Percentiles rank a stretch among this genome's conserved stretches.
phyloP scores from a whole-genome alignment of 371 early-diverging fungal genomes.

The Mortierella sp. region DNA sequence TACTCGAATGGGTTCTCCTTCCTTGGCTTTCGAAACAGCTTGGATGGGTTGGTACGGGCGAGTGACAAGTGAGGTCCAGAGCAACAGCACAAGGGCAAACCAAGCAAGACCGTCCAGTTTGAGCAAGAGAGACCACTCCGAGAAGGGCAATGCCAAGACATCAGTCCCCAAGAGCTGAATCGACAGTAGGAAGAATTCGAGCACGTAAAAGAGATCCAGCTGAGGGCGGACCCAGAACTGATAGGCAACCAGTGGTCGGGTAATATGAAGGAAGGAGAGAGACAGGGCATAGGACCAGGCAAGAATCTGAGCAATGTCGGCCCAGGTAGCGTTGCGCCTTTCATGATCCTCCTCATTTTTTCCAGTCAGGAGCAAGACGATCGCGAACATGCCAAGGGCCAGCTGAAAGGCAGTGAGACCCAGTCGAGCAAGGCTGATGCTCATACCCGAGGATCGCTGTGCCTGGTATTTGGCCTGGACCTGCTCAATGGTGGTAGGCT shows the following conservation, averaged over 20 bases:
- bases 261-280: conserved; percentile 27
- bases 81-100: conserved; percentile 15
- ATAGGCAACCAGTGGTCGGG: conserved; percentile 21
- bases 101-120: conserved; percentile 26
- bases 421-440: conserved; percentile 38
- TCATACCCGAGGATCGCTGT: conserved; percentile 32
- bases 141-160: neutral
- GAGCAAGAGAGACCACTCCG: conserved; percentile 31
- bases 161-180: conserved; percentile 11
- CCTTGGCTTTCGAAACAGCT: conserved; percentile 14
- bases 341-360: conserved; percentile 5
- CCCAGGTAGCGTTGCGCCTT: conserved; percentile 5
- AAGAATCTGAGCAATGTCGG: conserved; percentile 14
- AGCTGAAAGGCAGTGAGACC: conserved; percentile 41
- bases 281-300: conserved; percentile 36
- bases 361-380: conserved; percentile 17
- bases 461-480: conserved; percentile 39
- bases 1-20: conserved; percentile 43
- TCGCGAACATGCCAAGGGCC: conserved; percentile 31
- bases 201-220: conserved; percentile 38
- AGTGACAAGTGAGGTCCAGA: conserved; percentile 38
- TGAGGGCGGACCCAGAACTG: conserved; percentile 53
- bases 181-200: conserved; percentile 14
- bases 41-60: conserved; percentile 23
- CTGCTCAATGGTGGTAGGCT: conserved; percentile 19